These are phyloP conservation scores for Exophiala calicioides DNA, from an alignment of 2,329 filamentous ascomycete genomes.

Conservation along the genomic window DNA sequence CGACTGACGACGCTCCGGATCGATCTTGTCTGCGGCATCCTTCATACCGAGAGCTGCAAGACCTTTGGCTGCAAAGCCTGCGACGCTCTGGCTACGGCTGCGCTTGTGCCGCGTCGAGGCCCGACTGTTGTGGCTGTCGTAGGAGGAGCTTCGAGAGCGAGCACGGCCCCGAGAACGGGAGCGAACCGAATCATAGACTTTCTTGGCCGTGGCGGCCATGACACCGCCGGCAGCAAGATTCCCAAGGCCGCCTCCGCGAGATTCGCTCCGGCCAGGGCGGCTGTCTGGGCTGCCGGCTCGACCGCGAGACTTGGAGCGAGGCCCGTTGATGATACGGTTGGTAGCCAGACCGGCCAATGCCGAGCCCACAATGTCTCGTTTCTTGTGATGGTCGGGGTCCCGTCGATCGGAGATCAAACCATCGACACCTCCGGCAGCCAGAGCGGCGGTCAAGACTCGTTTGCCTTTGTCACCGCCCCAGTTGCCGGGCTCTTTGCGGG, in stretches of 20 bases:
- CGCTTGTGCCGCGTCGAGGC: conserved; percentile 50
- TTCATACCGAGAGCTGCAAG: conserved; percentile 48
- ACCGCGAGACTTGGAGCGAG: conserved; percentile 64
- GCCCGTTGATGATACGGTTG: conserved; percentile 82
- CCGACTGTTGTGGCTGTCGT: conserved; percentile 57
- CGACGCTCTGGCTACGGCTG: conserved; percentile 50
- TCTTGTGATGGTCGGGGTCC: conserved; percentile 70
- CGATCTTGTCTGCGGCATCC: conserved; percentile 33
- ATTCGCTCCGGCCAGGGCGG: conserved; percentile 43
- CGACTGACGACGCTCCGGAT: conserved; percentile 34
- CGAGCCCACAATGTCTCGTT: conserved; percentile 80
- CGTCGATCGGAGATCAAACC: conserved; percentile 61
- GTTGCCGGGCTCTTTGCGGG: conserved; percentile 81
- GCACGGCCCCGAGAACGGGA: conserved; percentile 42
- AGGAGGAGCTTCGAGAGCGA: conserved; percentile 51
- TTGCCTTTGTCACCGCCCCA: conserved; percentile 93
- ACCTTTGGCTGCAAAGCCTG: conserved; percentile 47
- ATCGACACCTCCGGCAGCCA: conserved; percentile 83
- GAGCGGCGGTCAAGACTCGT: conserved; percentile 83
- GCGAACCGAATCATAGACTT: conserved; percentile 47
- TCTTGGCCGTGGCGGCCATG: conserved; percentile 51
- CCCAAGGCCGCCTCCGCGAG: conserved; percentile 45
- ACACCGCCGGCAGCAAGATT: conserved; percentile 46
- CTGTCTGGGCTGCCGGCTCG: conserved; percentile 31
- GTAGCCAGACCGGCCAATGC: conserved; percentile 86